Base-by-base conservation (phyloP, 768 basidiomycete genomes). In the Pleurotus sapidus region DNA sequence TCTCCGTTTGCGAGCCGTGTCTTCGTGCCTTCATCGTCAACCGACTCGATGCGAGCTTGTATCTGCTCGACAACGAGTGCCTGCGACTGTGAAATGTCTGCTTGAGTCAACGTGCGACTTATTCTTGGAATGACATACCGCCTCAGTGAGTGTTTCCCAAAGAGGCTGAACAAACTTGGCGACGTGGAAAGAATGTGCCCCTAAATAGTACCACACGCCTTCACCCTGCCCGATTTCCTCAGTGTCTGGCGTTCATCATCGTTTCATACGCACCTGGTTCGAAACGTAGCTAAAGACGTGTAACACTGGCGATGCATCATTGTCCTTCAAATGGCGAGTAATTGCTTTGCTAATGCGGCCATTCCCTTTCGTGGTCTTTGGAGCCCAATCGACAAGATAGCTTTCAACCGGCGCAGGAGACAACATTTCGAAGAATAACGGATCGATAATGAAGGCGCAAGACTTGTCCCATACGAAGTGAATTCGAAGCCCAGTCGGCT, bases 311-410 rank as follows among this genome's bases (percentile, higher is more conserved):
- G 61, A 49, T 20, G 64, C 65, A 46, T 30, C 59, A 3, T 59
- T 59, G n/a, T 34, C 9, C 30, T 34, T 34, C 30, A 11, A 11
- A 34, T 3, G 30, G 11, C 64, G 57, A 43, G 64, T 66, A 57
- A 81, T 73, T 45, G 79, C 79, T 1, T 61, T 53, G 25, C 60
- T 57, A 2, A 77, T 65, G 1, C 58, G 64, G 38, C 67, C 62
- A 43, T 79, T 80, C 25, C 30, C 11, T 34, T 8, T 11, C 30
- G 65, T 70, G 14, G 62, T 50, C 6, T 57, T 57, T 4, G 66
- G 65, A 17, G 80, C 78, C 83, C 84, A 87, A 59, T 84, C 83
- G 42, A 87, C 70, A 23, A 86, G 58, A 60, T 80, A 76, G 4
- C 80, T 75, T 61, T 39, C 51, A 15, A 30, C 11, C 30, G 30